Evolutionary conservation across 805 yeast genomes (phyloP), one percentile per base, ranked within the genome.

Genomic region (Brettanomyces custersianus): DNA sequence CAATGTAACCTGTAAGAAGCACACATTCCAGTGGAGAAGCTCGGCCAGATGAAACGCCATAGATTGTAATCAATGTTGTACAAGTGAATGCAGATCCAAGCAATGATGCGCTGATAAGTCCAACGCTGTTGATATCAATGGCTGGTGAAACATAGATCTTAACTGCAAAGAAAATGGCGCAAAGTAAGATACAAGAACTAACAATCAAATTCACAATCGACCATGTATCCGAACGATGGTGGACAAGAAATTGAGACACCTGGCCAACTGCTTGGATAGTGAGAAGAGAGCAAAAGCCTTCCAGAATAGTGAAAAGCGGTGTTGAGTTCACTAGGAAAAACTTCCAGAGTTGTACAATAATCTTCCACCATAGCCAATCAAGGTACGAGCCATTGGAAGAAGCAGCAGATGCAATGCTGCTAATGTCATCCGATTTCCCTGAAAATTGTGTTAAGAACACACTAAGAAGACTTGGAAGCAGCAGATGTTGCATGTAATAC

Each of bases 11-110:
- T 53, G 87, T 78, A 49, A 92, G 68, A 39, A 90, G 61, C 10
- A 95, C 81, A 22, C 87, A 73, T 59, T 92, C 98, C 35, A 88
- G 70, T n/a, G 90, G 78, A n/a, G 90, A 79, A 4, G 96, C 96
- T 41, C 72, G 74, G 5, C 80, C 80, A 2, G 90, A 75, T 16
- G 82, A 70, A 23, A 92, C 85, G 2, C 96, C 98, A 57, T 72
- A 86, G 3, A 84, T 55, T 1, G 95, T 86, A 25, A 92, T 56
- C 15, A 84, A 74, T 2, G 75, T 62, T 2, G 92, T 80, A 34
- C 79, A 59, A 0, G 96, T 84, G 41, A 92, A 66, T 5, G 84
- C 77, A 2, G 88, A 83, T 12, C 97, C 97, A 39, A 92, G 66
- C 39, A 92, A 62, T 0, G 95, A 80, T 1, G 96, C 94, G 27